These are phyloP conservation scores for Xylaria sp. DNA, from an alignment of 495 filamentous ascomycete species.

Conservation along the genomic window DNA sequence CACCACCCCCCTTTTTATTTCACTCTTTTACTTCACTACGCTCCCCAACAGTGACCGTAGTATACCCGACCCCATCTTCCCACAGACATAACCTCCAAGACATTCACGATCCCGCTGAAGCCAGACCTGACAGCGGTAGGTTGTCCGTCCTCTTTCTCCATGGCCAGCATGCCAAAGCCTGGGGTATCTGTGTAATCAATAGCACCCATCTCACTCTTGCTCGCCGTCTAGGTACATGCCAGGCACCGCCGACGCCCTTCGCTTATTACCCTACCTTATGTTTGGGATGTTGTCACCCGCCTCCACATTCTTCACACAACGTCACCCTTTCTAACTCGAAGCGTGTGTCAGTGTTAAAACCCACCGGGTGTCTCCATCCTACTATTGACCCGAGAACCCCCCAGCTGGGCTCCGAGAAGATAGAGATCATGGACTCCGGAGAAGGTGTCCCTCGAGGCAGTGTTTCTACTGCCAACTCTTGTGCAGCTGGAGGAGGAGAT, in stretches of 20 bases:
- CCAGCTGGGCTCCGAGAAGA: neutral
- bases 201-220: neutral
- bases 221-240: neutral
- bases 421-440: constrained; percentile 5
- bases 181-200: constrained; percentile 1
- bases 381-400: neutral
- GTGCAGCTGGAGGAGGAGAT: neutral
- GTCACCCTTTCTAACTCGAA: neutral
- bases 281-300: neutral
- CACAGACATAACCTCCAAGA: neutral
- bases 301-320: neutral
- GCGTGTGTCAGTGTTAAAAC: neutral
- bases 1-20: neutral
- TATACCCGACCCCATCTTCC: neutral
- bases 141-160: neutral
- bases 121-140: neutral
- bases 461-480: neutral
- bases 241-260: neutral
- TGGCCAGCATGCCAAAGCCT: neutral
- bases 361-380: neutral
- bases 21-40: neutral
- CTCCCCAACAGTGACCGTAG: neutral
- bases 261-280: neutral
- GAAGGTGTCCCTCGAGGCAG: neutral
- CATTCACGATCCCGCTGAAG: neutral